Base-by-base conservation (phyloP, 2,329 filamentous ascomycete species). In the Pseudopithomyces chartarum region DNA sequence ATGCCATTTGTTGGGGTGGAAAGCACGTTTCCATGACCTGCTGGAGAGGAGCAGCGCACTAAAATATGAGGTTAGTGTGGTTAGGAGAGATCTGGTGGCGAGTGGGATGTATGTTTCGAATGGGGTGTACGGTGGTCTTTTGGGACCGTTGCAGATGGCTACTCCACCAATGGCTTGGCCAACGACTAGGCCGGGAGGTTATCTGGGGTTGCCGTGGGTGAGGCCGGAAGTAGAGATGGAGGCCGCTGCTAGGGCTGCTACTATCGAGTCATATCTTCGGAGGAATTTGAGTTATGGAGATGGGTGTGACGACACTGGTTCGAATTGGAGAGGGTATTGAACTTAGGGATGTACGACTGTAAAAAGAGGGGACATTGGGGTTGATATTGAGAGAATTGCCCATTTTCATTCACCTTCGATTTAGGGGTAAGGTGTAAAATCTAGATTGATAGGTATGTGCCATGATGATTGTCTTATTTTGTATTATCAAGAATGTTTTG, bases 41-140 rank as follows among this genome's bases (percentile, higher is more conserved):
- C 19, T 70, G 3, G 57, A 63, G 0, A 12, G 43, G 3, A 67
- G 59, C 26, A 57, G 57, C 2, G 60, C 63, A 17, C 15, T 70
- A 3, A 61, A 67, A 22, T 65, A 66, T 47, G 67, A 69, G 48
- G 64, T 67, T 7, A 53, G 60, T 43, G 73, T 59, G 60, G 65
- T 60, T 22, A 61, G 51, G 38, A 57, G 56, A 23, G 59, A 60
- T 38, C 52, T 64, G 45, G 44, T 56, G 23, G 46, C 39, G 20
- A 52, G 29, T 4, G 61, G 58, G 2, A 52, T 56, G 56, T 62
- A 61, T 42, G 54, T 29, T 17, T 34, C 29, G 40, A 13, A 39
- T 3, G 44, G 44, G 10, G 44, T 23, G 44, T 54, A 45, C 36
- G 52, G 52, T 8, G 34, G n/a, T n/a, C n/a, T 12, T 3, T 11